Evolutionary conservation across 2,329 filamentous ascomycete genomes (phyloP).

Genomic region (Claviceps cyperi): DNA sequence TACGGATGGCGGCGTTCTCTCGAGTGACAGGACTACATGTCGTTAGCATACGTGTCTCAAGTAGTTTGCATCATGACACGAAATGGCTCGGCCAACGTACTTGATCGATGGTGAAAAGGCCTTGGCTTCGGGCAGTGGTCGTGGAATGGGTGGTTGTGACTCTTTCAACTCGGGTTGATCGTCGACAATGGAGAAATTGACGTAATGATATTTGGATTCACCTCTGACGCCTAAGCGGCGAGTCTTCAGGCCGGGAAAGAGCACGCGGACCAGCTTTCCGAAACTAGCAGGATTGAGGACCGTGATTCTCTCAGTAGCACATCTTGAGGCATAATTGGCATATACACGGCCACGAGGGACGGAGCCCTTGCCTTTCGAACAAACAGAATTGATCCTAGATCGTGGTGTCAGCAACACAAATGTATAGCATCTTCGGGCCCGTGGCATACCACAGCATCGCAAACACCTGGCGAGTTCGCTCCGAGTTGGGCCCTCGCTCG

Average conservation of each 20-base stretch:
- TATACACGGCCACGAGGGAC: constrained; percentile 90
- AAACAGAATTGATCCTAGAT: constrained; percentile 57
- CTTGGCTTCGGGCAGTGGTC: constrained; percentile 33
- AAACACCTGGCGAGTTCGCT: constrained; percentile 73
- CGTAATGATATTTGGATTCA: constrained; percentile 97
- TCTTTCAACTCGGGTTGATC: constrained; percentile 36
- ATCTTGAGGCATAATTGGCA: constrained; percentile 84
- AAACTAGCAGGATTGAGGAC: constrained; percentile 95
- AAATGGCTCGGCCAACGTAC: constrained; percentile 20
- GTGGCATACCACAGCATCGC: constrained; percentile 68
- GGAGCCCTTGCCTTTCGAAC: constrained; percentile 63
- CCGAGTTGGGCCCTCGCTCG: constrained; percentile 66
- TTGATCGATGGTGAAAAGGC: constrained; percentile 35
- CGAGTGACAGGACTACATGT: constrained; percentile 19
- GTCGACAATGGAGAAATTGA: constrained; percentile 48
- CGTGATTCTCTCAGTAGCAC: constrained; percentile 84
- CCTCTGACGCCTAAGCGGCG: constrained; percentile 81
- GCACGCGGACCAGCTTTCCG: constrained; percentile 88
- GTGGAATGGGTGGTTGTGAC: constrained; percentile 29
- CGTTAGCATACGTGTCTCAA: constrained; percentile 6
- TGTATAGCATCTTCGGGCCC: not conserved
- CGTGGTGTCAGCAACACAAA: not conserved
- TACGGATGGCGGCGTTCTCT: constrained; percentile 12
- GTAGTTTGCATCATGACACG: not conserved
- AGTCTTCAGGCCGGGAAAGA: constrained; percentile 91